Evolutionary conservation across 2,329 filamentous ascomycete genomes (phyloP).

Genomic region (Dactylonectria estremocensis): DNA sequence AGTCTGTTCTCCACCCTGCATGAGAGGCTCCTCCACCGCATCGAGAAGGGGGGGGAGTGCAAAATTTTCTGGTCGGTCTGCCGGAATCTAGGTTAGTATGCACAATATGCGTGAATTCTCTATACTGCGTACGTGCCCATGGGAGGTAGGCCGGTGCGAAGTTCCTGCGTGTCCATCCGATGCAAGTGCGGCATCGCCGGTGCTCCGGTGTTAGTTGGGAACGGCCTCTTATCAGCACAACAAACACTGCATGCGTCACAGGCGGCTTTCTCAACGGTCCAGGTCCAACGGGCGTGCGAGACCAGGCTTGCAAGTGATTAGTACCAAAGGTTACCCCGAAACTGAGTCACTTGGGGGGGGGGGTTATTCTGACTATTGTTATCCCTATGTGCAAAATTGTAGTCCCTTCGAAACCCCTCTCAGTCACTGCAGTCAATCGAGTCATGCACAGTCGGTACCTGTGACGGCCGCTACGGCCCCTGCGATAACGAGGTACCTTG

Average conservation of each 20-base stretch:
- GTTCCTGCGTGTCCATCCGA: background rate
- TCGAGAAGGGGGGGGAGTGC: background rate
- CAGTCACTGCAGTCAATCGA: too few relatives aligned
- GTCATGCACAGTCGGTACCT: too few relatives aligned
- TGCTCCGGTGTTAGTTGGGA: background rate
- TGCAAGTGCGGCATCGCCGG: too few relatives aligned
- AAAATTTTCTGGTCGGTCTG: background rate
- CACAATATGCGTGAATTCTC: background rate
- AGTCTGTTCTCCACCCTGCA: background rate
- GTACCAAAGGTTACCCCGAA: too few relatives aligned
- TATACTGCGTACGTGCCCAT: background rate
- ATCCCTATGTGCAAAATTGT: too few relatives aligned
- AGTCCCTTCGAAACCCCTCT: too few relatives aligned
- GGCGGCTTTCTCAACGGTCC: conserved; percentile 2
- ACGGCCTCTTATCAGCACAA: background rate
- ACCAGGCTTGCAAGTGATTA: background rate
- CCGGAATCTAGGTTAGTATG: conserved; percentile 3
- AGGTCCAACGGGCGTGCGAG: background rate
- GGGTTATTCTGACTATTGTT: too few relatives aligned
- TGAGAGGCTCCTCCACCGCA: background rate
- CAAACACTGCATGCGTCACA: background rate
- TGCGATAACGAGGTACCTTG: background rate
- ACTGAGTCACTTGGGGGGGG: conserved; percentile 4
- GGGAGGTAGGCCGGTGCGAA: background rate
- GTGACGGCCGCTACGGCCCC: background rate